Base-by-base conservation (phyloP, 179 eudicot species). In the Sideroxylon spinosum region DNA sequence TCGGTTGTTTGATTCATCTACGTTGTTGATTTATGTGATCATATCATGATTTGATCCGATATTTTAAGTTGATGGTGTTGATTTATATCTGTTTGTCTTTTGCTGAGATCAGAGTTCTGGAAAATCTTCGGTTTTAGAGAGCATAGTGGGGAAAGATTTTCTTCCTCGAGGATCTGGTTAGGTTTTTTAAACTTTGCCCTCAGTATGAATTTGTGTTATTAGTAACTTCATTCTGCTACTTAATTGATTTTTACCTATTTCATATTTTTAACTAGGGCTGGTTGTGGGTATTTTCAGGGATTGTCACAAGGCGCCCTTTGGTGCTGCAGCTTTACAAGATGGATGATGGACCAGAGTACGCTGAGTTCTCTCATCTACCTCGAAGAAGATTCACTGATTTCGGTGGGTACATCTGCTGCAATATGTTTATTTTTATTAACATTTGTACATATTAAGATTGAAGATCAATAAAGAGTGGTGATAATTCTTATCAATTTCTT, bases 111-210 rank as follows among this genome's bases (percentile, higher is more conserved):
- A 93, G 97, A 93, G 98, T 83, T 93, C 98, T 20, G 98, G 98
- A 48, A 93, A 93, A 73, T 93, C 98, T 28, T 93, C 97, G 0
- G 98, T 93, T 59, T 82, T 93, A 52, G 98, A 93, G 88, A 92
- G 98, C 83, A 86, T 93, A 7, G 98, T 93, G 1, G 97, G 98
- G 44, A 89, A 95, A 56, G 98, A 93, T 56, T 93, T 93, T 76
- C 97, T 93, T 77, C 98, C 98, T 46, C 85, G 97, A 83, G 98
- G 98, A 85, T 93, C 97, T 60, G 98, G 95, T 92, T 67, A 56
- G 84, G 68, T 72, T 70, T 66, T 73, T 23, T 59, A 44, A 9
- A 19, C 26, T 64, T 23, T 20, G 1, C 17, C 75, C 48, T 12
- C 6, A 13, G 72, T 65, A 23, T n/a, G 37, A 29, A 32, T 69